phyloP scores from a whole-genome alignment of 306 rosid genomes.

The Fragaria iinumae region DNA sequence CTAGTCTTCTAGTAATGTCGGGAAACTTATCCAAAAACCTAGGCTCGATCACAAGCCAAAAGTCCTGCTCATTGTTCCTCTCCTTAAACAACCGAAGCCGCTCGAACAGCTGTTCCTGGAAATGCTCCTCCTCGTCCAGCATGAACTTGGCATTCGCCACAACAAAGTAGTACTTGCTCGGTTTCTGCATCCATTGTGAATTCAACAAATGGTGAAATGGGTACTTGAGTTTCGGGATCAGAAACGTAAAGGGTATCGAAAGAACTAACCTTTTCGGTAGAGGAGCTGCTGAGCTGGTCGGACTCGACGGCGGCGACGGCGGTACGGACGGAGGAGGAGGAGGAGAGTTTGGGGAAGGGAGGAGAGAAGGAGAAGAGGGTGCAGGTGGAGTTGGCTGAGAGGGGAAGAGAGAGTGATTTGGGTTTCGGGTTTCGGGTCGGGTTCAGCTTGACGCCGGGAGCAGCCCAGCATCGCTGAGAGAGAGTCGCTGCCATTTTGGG shows the following conservation, averaged over 20 bases:
- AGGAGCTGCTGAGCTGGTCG: constrained; percentile 58
- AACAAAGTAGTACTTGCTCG: constrained; percentile 64
- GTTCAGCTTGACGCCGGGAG: constrained; percentile 12
- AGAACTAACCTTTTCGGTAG: constrained; percentile 51
- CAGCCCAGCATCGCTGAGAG: constrained; percentile 27
- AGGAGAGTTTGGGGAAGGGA: constrained; percentile 18
- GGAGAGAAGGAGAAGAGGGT: constrained; percentile 39
- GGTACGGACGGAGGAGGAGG: constrained; percentile 41
- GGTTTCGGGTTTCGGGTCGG: constrained; percentile 19
- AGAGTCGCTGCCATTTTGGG: constrained; percentile 22
- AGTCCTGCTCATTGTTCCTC: constrained; percentile 72
- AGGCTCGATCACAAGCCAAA: constrained; percentile 97
- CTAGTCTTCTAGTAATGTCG: constrained; percentile 62
- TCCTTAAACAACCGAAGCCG: constrained; percentile 61
- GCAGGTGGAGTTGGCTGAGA: constrained; percentile 27
- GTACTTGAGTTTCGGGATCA: background rate
- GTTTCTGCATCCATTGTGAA: constrained; percentile 34
- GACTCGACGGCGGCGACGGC: constrained; percentile 74
- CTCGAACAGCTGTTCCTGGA: constrained; percentile 74
- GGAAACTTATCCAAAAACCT: constrained; percentile 94
- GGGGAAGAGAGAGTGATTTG: constrained; percentile 21
- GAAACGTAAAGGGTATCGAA: background rate
- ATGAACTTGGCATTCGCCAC: constrained; percentile 96
- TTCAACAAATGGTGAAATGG: background rate
- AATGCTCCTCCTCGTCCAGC: constrained; percentile 99